Evolutionary conservation across 2,329 filamentous ascomycete genomes (phyloP).

Genomic region (Colletotrichum sp.): DNA sequence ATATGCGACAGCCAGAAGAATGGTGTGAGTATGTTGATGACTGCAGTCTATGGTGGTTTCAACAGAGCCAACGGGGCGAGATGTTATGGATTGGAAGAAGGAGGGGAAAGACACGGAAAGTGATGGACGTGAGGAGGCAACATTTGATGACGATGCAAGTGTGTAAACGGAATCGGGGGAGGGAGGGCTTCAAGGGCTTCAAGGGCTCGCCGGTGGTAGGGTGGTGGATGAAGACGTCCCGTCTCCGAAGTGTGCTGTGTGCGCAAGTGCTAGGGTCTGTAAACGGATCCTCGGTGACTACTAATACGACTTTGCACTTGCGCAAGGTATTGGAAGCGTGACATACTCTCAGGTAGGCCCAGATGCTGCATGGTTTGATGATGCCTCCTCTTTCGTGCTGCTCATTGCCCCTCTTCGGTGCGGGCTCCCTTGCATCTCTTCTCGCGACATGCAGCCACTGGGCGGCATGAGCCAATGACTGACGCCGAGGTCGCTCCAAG

Average conservation of each 20-base stretch:
- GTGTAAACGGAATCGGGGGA: constrained; percentile 5
- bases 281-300: not conserved
- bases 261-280: constrained; percentile 2
- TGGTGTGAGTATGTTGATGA: not conserved
- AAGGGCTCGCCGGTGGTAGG: not conserved
- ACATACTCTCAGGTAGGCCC: not conserved
- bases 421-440: constrained; percentile 14
- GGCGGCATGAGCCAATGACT: constrained; percentile 11
- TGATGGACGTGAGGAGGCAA: not conserved
- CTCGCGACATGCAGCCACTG: constrained; percentile 16
- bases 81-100: not conserved
- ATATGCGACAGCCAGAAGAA: not conserved
- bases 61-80: not conserved
- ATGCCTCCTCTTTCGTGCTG: constrained; percentile 13
- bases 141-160: constrained; percentile 16
- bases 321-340: not conserved
- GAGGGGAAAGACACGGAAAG: not conserved
- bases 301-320: not conserved
- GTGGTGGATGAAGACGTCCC: not conserved
- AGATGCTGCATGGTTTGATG: constrained; percentile 1
- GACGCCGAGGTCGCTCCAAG: not conserved
- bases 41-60: not conserved
- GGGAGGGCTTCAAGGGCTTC: not conserved
- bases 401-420: constrained; percentile 10
- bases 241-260: not conserved